A percentile compares a stretch with the other conserved stretches of the same genome.
Evolutionary conservation across 1,139 yeast genomes (phyloP).

Genomic region (Candida frijolesensis): DNA sequence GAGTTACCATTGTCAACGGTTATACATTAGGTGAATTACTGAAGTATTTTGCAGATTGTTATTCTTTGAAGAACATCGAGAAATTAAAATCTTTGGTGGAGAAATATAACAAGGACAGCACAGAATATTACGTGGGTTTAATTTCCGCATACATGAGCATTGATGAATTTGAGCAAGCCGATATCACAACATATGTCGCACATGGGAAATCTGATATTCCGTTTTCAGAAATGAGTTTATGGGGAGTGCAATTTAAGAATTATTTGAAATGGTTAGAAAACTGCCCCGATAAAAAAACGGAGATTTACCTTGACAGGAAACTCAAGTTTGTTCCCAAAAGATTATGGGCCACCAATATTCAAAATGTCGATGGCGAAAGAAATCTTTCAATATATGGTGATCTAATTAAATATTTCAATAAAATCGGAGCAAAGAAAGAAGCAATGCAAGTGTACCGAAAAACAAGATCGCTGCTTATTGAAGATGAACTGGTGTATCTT

Average conservation of each 20-base stretch:
- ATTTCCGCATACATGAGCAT: constrained; percentile 31
- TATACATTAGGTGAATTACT: constrained; percentile 21
- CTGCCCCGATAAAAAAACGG: neutral
- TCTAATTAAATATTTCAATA: neutral
- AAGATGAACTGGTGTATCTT: constrained; percentile 3
- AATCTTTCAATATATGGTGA: neutral
- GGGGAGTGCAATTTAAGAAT: constrained; percentile 33
- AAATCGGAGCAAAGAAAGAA: neutral
- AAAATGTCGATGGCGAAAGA: neutral
- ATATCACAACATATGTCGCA: constrained; percentile 30
- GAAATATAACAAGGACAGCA: constrained; percentile 17
- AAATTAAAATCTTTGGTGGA: constrained; percentile 23
- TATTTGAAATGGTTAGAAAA: constrained; percentile 30
- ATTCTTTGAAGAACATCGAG: constrained; percentile 27
- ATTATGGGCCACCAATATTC: neutral
- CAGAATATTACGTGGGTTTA: constrained; percentile 22
- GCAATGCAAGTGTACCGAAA: neutral
- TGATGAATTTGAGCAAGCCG: constrained; percentile 38
- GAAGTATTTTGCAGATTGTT: constrained; percentile 25
- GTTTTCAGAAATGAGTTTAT: constrained; percentile 30
- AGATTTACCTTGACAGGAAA: neutral
- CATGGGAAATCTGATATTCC: constrained; percentile 33
- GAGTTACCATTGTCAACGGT: constrained; percentile 20
- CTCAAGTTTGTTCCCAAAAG: constrained; percentile 3
- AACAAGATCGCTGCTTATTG: neutral